Percentiles rank a stretch among this genome's conserved stretches.
phyloP scores from a whole-genome alignment of 2,329 filamentous ascomycete genomes.

The Furcasterigmium sp. region DNA sequence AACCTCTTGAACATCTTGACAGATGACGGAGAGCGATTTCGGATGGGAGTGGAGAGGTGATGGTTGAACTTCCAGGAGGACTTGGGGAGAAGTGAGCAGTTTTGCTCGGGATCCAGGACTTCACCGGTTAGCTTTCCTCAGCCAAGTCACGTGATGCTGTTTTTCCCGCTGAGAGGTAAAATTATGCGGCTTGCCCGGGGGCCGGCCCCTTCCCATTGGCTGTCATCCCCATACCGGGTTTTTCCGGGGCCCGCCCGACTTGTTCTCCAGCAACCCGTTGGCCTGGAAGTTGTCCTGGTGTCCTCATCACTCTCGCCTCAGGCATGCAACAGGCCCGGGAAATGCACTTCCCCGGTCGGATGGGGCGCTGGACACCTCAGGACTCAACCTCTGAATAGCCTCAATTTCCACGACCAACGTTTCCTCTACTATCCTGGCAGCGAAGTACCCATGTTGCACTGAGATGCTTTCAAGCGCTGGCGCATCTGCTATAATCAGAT shows the following conservation, averaged over 20 bases:
- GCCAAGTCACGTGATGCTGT: slow-evolving; percentile 28
- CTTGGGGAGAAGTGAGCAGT: slow-evolving; percentile 43
- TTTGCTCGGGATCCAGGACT: slow-evolving; percentile 38
- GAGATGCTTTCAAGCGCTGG: no score
- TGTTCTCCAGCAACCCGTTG: no score
- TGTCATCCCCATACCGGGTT: background rate
- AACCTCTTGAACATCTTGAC: slow-evolving; percentile 81
- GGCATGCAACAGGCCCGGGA: no score
- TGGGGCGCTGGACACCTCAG: background rate
- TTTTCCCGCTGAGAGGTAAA: slow-evolving; percentile 3
- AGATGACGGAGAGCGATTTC: slow-evolving; percentile 62
- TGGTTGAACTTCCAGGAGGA: slow-evolving; percentile 44
- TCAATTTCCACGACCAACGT: no score
- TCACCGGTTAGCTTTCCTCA: slow-evolving; percentile 37
- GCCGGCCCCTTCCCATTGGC: background rate
- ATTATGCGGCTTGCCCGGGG: slow-evolving; percentile 2
- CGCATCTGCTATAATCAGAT: no score
- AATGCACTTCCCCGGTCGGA: background rate
- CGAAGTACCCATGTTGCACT: no score
- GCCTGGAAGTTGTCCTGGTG: no score
- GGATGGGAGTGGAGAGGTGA: slow-evolving; percentile 53
- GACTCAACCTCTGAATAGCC: no score
- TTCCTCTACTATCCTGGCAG: no score
- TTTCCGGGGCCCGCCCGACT: slow-evolving; percentile 1
- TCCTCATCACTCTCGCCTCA: background rate